Conservation (phyloP, 2,329 filamentous ascomycete genomes). For the Bisporella sp. region DNA sequence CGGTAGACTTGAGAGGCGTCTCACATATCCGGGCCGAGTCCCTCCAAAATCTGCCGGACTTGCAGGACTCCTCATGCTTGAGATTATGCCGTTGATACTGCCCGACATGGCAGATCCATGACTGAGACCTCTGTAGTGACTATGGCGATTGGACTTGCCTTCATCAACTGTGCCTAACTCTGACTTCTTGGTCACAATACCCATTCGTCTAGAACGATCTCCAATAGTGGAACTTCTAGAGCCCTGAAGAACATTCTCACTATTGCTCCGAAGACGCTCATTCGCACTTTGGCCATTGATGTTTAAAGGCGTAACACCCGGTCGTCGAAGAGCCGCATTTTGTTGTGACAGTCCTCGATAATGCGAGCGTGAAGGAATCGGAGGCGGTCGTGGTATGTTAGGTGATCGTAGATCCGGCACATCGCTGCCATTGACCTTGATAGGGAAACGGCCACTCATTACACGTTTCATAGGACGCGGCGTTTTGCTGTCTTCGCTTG, state of each 20-base stretch:
- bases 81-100: conserved; percentile 18
- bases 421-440: conserved; percentile 69
- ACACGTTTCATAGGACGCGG: conserved; percentile 61
- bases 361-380: conserved; percentile 75
- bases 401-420: conserved; percentile 62
- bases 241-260: conserved; percentile 49
- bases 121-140: conserved; percentile 59
- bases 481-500: conserved; percentile 71
- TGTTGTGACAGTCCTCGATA: conserved; percentile 69
- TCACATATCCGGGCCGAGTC: conserved; percentile 53
- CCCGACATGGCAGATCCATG: conserved; percentile 62
- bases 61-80: conserved; percentile 39
- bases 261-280: conserved; percentile 61
- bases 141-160: conserved; percentile 54
- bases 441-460: conserved; percentile 58
- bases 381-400: conserved; percentile 58
- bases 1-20: conserved; percentile 55
- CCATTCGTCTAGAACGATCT: conserved; percentile 56
- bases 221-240: conserved; percentile 34
- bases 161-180: conserved; percentile 59
- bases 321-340: conserved; percentile 54
- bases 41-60: conserved; percentile 52
- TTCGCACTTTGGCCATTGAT: conserved; percentile 57
- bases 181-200: conserved; percentile 53
- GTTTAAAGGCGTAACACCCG: conserved; percentile 63